phyloP scores from a whole-genome alignment of 768 basidiomycete species.

The Boletus reticuloceps region DNA sequence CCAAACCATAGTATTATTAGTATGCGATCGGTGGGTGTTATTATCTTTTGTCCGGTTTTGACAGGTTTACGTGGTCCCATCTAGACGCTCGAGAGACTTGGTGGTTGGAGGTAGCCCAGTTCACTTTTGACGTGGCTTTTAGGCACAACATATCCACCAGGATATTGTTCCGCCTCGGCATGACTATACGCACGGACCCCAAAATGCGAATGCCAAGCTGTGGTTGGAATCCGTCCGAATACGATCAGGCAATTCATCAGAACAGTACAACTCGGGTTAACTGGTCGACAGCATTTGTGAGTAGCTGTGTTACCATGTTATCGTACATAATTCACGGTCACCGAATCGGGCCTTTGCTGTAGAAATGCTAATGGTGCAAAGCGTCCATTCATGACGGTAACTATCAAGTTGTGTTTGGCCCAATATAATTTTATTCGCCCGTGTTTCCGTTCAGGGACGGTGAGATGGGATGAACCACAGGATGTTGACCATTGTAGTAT shows the following conservation, averaged over 20 bases:
- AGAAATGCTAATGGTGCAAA: neutral
- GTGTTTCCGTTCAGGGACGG: neutral
- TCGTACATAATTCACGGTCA: too few species aligned
- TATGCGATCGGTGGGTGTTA: too few species aligned
- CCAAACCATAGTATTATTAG: too few species aligned
- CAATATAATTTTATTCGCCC: too few species aligned
- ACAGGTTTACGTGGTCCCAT: too few species aligned
- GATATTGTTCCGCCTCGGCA: too few species aligned
- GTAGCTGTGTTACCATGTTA: neutral
- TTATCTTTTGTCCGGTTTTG: too few species aligned
- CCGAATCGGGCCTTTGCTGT: neutral
- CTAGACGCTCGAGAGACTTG: too few species aligned
- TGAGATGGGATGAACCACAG: neutral
- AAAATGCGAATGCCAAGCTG: constrained; percentile 10
- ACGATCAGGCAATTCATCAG: neutral
- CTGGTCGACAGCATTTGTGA: constrained; percentile 1
- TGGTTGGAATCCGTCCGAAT: neutral
- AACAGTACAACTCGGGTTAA: neutral
- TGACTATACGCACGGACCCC: too few species aligned
- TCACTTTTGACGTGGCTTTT: neutral
- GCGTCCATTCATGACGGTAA: neutral
- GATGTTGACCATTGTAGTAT: neutral
- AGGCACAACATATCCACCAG: too few species aligned
- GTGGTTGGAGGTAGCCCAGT: too few species aligned
- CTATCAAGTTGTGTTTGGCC: too few species aligned